Conservation (phyloP, 352 stramenopile species). For the Globisporangium carolinianum region DNA sequence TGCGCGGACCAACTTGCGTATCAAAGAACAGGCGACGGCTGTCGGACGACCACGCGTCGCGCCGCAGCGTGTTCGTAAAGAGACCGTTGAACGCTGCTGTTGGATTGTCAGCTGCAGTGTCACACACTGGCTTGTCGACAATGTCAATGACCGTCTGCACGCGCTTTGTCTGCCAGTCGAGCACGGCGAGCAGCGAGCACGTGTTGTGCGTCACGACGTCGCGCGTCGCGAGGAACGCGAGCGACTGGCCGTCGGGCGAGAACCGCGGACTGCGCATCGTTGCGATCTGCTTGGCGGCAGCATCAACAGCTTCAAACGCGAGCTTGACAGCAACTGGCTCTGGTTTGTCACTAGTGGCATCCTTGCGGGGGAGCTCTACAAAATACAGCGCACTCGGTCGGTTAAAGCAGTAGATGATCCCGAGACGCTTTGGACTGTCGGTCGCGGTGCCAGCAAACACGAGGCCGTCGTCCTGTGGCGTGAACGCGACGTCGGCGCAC, state of each 20-base stretch:
- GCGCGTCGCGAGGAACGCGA: conserved; percentile 65
- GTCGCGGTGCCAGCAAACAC: conserved; percentile 63
- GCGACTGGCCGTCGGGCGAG: conserved; percentile 50
- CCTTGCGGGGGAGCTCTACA: conserved; percentile 17
- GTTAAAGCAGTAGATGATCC: conserved; percentile 87
- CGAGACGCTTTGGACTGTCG: conserved; percentile 46
- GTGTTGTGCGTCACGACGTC: conserved; percentile 73
- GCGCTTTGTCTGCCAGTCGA: conserved; percentile 55
- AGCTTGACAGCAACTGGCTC: conserved; percentile 35
- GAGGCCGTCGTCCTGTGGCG: conserved; percentile 40
- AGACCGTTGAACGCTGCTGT: conserved; percentile 63
- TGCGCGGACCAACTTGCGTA: conserved; percentile 58
- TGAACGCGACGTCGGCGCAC: conserved; percentile 64
- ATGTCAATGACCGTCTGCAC: conserved; percentile 60
- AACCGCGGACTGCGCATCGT: conserved; percentile 58
- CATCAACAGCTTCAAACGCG: conserved; percentile 24
- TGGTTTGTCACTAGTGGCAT: conserved; percentile 16
- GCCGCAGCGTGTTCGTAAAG: conserved; percentile 42
- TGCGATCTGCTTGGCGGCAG: conserved; percentile 29
- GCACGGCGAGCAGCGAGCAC: conserved; percentile 54
- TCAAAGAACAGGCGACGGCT: conserved; percentile 53
- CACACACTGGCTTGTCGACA: conserved; percentile 37
- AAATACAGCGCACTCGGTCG: conserved; percentile 62
- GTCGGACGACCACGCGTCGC: conserved; percentile 54
- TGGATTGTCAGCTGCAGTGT: conserved; percentile 19